phyloP scores from a whole-genome alignment of 192 early-diverging fungal species.

The Helicostylum pulchrum region DNA sequence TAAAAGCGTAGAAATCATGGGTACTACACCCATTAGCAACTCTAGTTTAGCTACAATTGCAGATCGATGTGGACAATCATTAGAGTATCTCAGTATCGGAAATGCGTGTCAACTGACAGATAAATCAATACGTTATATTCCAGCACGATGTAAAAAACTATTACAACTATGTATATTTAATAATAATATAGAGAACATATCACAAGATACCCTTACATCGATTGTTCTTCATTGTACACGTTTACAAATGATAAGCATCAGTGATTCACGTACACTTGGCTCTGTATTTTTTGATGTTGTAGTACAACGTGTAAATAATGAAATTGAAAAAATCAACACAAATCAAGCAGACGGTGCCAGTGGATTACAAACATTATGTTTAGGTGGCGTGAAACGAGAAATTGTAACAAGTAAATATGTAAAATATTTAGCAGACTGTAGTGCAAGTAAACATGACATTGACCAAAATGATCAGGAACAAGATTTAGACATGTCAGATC shows the following conservation, averaged over 20 bases:
- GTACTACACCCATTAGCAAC: constrained; percentile 28
- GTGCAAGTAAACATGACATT: constrained; percentile 19
- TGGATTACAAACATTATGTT: constrained; percentile 26
- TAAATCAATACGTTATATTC: constrained; percentile 21
- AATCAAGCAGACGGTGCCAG: not conserved
- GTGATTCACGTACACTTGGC: constrained; percentile 30
- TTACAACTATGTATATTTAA: constrained; percentile 26
- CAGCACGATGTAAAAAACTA: constrained; percentile 21
- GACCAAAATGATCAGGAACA: constrained; percentile 14
- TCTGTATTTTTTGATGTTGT: constrained; percentile 21
- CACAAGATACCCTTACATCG: constrained; percentile 19
- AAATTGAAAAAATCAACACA: constrained; percentile 11
- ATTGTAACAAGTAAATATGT: constrained; percentile 11
- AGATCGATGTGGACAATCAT: constrained; percentile 24
- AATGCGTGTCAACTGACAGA: constrained; percentile 32
- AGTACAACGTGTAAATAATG: constrained; percentile 18
- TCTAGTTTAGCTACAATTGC: constrained; percentile 26
- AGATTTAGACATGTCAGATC: constrained; percentile 2
- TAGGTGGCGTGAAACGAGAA: constrained; percentile 24
- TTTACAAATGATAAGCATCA: constrained; percentile 18
- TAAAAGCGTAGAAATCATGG: constrained; percentile 26
- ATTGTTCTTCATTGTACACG: constrained; percentile 16
- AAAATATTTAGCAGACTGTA: constrained; percentile 20
- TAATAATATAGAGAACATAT: constrained; percentile 19
- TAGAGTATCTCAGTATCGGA: constrained; percentile 27